Evolutionary conservation across 1,139 yeast genomes (phyloP), one percentile per base, ranked within the genome.

Genomic region (Taphrina wiesneri): DNA sequence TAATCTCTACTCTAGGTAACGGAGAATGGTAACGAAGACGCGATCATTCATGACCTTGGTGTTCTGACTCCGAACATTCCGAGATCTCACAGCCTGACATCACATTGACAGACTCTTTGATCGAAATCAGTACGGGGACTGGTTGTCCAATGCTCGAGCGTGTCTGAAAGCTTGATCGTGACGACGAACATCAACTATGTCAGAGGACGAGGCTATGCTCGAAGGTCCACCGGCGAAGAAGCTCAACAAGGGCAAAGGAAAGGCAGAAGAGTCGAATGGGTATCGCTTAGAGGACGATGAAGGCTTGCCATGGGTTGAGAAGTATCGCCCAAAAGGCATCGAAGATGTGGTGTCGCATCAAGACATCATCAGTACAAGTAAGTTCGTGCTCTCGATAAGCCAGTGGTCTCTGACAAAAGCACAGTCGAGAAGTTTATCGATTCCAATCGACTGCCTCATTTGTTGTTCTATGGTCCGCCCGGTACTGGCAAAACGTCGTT

Each of bases 401-500:
- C 13, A 9, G 39, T 13, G 39, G 13, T 39, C 21, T 7, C 45
- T 39, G 21, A 39, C 9, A 30, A 23, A 13, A 19, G n/a, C 5
- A 6, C 15, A 15, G 90, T 93, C 21, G 83, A 91, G 56, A 87
- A 86, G 75, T 92, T 95, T 75, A 92, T 92, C 21, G 83, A 85
- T 69, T 89, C 88, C 69, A 93, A 96, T 13, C 84, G 85, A 72
- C 80, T 93, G 61, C 99, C 99, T 1, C 98, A 93, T 75, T 89
- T 92, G 96, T 79, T 93, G 62, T 92, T 92, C 77, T 92, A 92
- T 75, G 98, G 98, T 0, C 97, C 98, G 3, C 97, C 98, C 60
- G 98, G 98, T 36, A 92, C 98, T 0, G 98, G 98, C 69, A 92
- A 92, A 74, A 92, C 98, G 0, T 90, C 97, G 0, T 91, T 97